phyloP scores from a whole-genome alignment of 2,329 filamentous ascomycete genomes.

The Pseudogymnoascus sp. region DNA sequence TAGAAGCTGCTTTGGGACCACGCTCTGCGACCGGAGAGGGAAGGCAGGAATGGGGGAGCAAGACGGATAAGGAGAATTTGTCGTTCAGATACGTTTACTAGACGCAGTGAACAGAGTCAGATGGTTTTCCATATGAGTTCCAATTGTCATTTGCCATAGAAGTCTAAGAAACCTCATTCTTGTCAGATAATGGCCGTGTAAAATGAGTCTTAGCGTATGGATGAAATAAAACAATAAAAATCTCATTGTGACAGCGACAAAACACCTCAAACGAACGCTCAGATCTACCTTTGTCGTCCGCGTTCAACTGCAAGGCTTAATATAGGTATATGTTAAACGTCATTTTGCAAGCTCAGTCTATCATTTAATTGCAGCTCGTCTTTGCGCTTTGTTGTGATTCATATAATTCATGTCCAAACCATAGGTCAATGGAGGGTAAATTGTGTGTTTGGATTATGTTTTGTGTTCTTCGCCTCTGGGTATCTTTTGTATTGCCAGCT shows the following conservation, averaged over 20 bases:
- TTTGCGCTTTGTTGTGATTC: not conserved
- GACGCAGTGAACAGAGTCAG: not conserved
- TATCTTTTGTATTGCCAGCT: not conserved
- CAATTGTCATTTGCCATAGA: not conserved
- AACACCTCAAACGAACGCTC: not conserved
- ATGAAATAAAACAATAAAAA: not conserved
- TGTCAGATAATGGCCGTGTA: not conserved
- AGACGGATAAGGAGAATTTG: conserved; percentile 25
- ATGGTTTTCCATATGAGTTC: not conserved
- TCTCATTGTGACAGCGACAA: not conserved
- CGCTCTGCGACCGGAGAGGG: conserved; percentile 18
- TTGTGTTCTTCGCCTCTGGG: not conserved
- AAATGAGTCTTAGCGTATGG: not conserved
- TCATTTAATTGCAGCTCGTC: not conserved
- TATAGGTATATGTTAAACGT: not conserved
- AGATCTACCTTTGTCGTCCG: not conserved
- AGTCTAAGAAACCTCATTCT: not conserved
- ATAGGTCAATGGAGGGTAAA: not conserved
- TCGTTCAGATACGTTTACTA: conserved; percentile 22
- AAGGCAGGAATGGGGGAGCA: conserved; percentile 22
- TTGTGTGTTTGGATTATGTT: not conserved
- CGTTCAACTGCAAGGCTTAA: not conserved
- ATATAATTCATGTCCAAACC: not conserved
- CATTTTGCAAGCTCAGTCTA: not conserved
- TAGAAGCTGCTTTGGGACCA: conserved; percentile 20